Evolutionary conservation across 2,329 filamentous ascomycete genomes (phyloP).

Genomic region (Penicillium fuscoglaucum): DNA sequence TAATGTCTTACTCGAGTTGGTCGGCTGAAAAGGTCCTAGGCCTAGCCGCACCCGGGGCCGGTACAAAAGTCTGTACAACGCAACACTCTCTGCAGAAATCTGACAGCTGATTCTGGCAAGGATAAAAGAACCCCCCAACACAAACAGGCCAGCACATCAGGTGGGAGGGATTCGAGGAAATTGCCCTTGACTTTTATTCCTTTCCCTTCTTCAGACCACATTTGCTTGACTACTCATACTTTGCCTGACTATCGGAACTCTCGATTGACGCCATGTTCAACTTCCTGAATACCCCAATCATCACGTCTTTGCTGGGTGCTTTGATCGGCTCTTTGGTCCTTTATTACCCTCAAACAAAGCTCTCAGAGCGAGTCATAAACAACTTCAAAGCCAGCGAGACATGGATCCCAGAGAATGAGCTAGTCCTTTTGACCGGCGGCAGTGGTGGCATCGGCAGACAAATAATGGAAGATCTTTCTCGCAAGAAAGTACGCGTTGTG

Average conservation of each 20-base stretch:
- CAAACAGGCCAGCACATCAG: neutral
- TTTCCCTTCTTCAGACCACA: neutral
- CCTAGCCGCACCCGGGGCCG: neutral
- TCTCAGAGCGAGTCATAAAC: neutral
- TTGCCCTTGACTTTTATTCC: no score
- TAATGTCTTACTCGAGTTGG: neutral
- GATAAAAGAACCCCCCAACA: neutral
- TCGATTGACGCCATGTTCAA: neutral
- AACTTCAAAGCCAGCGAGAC: neutral
- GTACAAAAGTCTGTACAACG: neutral
- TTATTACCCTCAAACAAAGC: neutral
- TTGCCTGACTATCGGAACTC: neutral
- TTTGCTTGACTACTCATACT: neutral
- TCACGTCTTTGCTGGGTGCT: neutral
- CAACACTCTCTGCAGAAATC: neutral
- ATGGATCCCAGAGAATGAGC: constrained; percentile 17
- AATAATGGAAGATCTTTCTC: constrained; percentile 20
- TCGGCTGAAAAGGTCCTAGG: neutral
- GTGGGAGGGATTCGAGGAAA: no score
- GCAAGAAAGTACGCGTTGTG: constrained; percentile 10
- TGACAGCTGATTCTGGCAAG: neutral
- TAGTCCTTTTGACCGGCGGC: constrained; percentile 24
- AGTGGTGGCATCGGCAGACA: constrained; percentile 23
- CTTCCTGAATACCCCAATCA: neutral
- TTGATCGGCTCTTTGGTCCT: neutral